Evolutionary conservation across 495 filamentous ascomycete genomes (phyloP).

Genomic region (Xanthoparmelia taractica): DNA sequence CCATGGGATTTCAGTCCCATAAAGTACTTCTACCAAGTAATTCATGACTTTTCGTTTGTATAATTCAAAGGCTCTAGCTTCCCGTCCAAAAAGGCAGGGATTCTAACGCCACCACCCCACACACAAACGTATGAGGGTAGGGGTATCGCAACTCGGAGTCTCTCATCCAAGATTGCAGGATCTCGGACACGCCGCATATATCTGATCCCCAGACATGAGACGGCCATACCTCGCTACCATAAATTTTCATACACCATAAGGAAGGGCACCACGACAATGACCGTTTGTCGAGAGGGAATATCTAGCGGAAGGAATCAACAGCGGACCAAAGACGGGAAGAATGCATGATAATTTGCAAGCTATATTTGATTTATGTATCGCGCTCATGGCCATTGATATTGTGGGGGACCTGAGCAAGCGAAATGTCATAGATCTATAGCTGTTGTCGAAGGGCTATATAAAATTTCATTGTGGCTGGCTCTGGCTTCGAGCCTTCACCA

Average conservation of each 20-base stretch:
- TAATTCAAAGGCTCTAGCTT: not conserved
- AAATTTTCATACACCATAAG: not conserved
- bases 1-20: not conserved
- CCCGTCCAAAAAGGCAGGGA: not conserved
- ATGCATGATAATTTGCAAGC: not conserved
- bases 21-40: not conserved
- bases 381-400: not conserved
- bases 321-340: not conserved
- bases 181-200: not conserved
- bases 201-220: not conserved
- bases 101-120: not conserved
- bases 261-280: not conserved
- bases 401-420: not conserved
- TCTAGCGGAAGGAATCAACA: not conserved
- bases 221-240: not conserved
- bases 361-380: not conserved
- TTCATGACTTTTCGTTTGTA: not conserved
- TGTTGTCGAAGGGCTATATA: not conserved
- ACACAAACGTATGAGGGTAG: not conserved
- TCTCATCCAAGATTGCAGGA: not conserved
- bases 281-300: not conserved
- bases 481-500: not conserved
- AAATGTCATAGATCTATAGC: not conserved
- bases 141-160: not conserved
- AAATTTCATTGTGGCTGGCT: not conserved